Conservation (phyloP, 768 basidiomycete species). For the Favolaschia claudopus region DNA sequence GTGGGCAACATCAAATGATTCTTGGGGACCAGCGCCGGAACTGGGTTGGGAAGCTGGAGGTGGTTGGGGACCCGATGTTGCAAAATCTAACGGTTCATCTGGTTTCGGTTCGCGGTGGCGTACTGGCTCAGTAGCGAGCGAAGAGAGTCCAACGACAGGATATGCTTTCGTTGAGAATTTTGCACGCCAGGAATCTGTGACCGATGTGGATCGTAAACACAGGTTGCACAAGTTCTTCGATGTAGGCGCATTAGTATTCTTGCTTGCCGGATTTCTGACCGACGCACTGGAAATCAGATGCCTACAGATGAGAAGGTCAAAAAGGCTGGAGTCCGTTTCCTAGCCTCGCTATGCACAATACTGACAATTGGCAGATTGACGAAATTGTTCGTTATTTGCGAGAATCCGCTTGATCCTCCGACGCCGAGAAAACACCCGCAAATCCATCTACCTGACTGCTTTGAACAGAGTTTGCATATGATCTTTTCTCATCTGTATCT, state of each 20-base stretch:
- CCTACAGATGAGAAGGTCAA: slow-evolving; percentile 60
- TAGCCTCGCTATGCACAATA: no score
- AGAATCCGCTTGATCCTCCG: slow-evolving; percentile 23
- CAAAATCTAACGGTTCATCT: no score
- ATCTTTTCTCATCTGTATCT: no score
- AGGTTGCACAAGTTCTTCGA: slow-evolving; percentile 61
- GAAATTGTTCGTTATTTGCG: slow-evolving; percentile 53
- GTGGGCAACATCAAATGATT: neutral
- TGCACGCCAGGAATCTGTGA: slow-evolving; percentile 16
- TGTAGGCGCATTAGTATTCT: slow-evolving; percentile 40
- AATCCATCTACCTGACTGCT: slow-evolving; percentile 5
- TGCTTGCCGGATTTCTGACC: neutral
- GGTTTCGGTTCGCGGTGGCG: no score
- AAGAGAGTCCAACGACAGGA: no score
- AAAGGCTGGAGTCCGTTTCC: no score
- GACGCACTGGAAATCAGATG: slow-evolving; percentile 47
- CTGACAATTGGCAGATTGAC: no score
- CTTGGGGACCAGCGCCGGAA: slow-evolving; percentile 8
- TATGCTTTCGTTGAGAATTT: slow-evolving; percentile 21
- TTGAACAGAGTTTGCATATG: no score
- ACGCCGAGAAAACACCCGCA: slow-evolving; percentile 9
- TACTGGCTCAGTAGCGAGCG: no score
- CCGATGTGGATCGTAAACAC: slow-evolving; percentile 44
- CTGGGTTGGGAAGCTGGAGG: slow-evolving; percentile 5
- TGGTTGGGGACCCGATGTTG: slow-evolving; percentile 12